phyloP scores from a whole-genome alignment of 176 grass and related monocot genomes.

The Canna indica region DNA sequence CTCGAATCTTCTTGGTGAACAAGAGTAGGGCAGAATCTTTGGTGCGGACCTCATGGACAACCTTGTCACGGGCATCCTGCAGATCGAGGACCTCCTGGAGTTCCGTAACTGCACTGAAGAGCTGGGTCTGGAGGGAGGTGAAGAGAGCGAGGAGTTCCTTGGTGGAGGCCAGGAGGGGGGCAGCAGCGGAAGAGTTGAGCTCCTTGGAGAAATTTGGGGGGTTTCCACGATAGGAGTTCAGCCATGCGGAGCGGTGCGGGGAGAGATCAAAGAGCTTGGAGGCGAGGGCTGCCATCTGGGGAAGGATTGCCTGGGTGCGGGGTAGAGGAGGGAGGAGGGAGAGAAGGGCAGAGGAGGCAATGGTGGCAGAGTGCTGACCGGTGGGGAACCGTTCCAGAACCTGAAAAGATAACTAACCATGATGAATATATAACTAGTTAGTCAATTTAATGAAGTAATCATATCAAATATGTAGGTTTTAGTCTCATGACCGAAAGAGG shows the following conservation, averaged over 20 bases:
- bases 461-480: too few species aligned
- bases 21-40: conserved; percentile 60
- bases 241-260: conserved; percentile 61
- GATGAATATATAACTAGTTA: too few species aligned
- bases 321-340: conserved; percentile 81
- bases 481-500: too few species aligned
- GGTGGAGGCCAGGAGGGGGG: conserved; percentile 31
- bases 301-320: conserved; percentile 69
- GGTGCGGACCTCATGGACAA: conserved; percentile 44
- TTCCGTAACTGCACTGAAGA: conserved; percentile 77
- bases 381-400: too few species aligned
- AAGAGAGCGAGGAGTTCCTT: conserved; percentile 64
- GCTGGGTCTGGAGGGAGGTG: conserved; percentile 76
- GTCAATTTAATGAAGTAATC: too few species aligned
- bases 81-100: conserved; percentile 83
- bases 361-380: too few species aligned
- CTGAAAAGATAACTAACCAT: too few species aligned
- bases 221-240: conserved; percentile 63
- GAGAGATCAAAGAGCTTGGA: conserved; percentile 85
- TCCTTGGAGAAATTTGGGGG: conserved; percentile 58
- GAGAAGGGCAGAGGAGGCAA: conserved; percentile 56
- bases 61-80: conserved; percentile 47
- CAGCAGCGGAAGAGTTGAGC: conserved; percentile 19
- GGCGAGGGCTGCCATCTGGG: conserved; percentile 57
- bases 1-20: conserved; percentile 78